Evolutionary conservation across 225 moss, liverwort and hornwort genomes (phyloP), one percentile per base, ranked within the genome.

Genomic region (Physcomitrium patens): DNA sequence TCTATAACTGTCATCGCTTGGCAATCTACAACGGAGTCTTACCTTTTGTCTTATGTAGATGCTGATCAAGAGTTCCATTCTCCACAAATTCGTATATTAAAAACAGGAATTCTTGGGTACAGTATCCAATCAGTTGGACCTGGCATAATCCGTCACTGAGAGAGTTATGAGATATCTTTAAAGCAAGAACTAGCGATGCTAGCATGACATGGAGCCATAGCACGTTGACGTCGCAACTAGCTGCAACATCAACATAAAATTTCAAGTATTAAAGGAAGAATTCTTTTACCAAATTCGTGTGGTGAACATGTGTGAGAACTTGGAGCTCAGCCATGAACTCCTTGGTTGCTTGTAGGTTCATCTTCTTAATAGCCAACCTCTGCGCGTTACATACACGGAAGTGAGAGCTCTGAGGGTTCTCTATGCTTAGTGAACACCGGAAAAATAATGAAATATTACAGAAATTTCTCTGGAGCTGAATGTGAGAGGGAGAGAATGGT

Each of bases 301-400:
- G 96, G 82, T 97, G 96, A 60, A 97, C 96, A 63, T 90, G 91
- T 7, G 96, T 97, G 3, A 97, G 94, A 11, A 97, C 94, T 90
- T 97, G 94, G 60, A 97, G 91, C 78, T 97, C 96, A n/a, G 94
- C 94, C 81, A 91, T 81, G 52, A 97, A 94, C 71, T 94, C 96
- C 48, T 90, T 88, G 50, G 94, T 91, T 58, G 92, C 92, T 78
- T 90, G 94, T 26, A 97, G 72, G 74, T 97, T 93, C 96, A 97
- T 97, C 82, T 84, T 86, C 74, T 97, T 97, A 81, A 97, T 91
- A 53, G 96, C 94, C 77, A 93, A 46, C 75, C 87, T 94, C 96
- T 95, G 86, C 80, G 54, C 48, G 42, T 37, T 59, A 73, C 28
- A 77, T 0, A 17, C 18, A 63, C 69, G 31, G 11, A 20, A 48